These are phyloP conservation scores for Colletotrichum sp. DNA, from an alignment of 2,329 filamentous ascomycete species.

Conservation along the genomic window DNA sequence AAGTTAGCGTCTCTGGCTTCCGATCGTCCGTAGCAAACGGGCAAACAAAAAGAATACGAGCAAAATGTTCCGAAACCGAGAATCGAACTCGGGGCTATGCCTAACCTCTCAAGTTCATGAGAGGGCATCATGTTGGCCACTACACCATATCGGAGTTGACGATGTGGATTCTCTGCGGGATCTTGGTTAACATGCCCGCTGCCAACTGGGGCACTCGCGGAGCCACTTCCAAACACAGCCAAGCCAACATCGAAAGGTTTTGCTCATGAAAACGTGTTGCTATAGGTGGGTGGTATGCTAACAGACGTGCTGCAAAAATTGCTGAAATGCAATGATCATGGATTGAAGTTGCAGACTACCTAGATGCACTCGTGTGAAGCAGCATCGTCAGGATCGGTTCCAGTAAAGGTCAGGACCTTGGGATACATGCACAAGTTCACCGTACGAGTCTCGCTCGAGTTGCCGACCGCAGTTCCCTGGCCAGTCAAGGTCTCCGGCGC, in stretches of 20 bases:
- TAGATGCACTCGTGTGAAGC: not conserved
- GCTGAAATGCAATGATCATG: not conserved
- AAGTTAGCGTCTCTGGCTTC: not conserved
- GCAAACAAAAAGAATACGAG: not conserved
- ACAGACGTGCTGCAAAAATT: not conserved
- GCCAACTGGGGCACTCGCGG: not conserved
- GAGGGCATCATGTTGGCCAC: constrained; percentile 3
- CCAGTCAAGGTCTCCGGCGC: not conserved
- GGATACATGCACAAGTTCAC: not conserved
- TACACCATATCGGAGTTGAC: constrained; percentile 4
- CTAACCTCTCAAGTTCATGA: not conserved
- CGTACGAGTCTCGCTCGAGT: not conserved
- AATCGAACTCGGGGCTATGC: constrained; percentile 4
- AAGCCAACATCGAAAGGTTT: not conserved
- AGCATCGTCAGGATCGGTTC: not conserved
- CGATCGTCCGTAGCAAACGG: not conserved
- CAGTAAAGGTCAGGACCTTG: not conserved
- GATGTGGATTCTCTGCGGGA: fast-evolving
- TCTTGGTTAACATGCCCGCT: not conserved
- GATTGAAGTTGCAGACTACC: not conserved
- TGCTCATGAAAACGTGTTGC: not conserved
- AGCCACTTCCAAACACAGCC: not conserved
- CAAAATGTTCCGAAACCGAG: not conserved
- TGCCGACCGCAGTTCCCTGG: not conserved
- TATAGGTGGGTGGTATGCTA: not conserved